Evolutionary conservation across 2,329 filamentous ascomycete genomes (phyloP), one percentile per base, ranked within the genome.

Genomic region (Scleromitrula shiraiana): DNA sequence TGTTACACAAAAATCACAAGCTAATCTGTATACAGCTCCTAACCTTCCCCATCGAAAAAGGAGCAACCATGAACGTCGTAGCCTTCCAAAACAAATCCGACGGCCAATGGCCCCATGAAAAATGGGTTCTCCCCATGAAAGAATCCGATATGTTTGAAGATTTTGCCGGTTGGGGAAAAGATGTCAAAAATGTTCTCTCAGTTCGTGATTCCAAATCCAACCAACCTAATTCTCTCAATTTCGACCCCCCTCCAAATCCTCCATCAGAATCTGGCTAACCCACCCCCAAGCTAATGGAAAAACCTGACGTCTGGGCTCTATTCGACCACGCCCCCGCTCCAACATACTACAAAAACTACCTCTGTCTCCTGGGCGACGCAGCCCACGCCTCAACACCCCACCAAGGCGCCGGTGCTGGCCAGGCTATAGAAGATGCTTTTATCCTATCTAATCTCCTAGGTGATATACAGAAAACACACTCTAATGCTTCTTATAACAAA

Each of bases 371-470:
- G 0, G 77, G 76, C 7, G 76, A 80, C 53, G 75, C 76, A 0
- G 77, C 77, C 3, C 77, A 80, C 51, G 75, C 76, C 0, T 63
- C 67, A 0, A 71, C 71, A 0, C 76, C 77, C 1, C 73, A 78
- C 59, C 71, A 76, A 15, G 76, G 76, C 14, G 70, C 75, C 0
- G 77, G 77, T 2, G 77, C 76, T 0, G 72, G 75, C 2, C 70
- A 73, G 56, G 76, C 74, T 15, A 68, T 79, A 46, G 77, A 80
- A 59, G 77, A 80, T 52, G 70, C 70, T 1, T 64, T 75, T 15
- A 62, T 71, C 2, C 57, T 73, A 1, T 67, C 70, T 0, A 66
- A 69, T 3, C 58, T 80, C 0, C 63, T 82, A 0, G 69, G 67
- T 0, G 65, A 72, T 27, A 64, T n/a, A n/a, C n/a, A n/a, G n/a